Percentiles rank a stretch among this genome's conserved stretches.
These are phyloP conservation scores for Paraleonurus japonicus DNA, from an alignment of 257 asterid species.

Conservation along the genomic window DNA sequence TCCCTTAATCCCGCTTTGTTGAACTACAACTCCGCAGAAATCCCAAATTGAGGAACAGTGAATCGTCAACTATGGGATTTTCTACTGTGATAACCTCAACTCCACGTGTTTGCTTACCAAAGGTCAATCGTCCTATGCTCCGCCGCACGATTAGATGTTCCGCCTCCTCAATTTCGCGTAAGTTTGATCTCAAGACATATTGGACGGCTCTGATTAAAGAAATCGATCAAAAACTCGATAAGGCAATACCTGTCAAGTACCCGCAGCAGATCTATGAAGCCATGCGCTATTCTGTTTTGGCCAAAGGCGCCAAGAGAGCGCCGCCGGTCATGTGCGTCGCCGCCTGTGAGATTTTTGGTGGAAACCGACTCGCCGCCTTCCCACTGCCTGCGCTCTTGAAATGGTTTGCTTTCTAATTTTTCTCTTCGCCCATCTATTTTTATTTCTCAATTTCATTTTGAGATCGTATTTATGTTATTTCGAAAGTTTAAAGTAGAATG, in stretches of 20 bases:
- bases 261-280: conserved; percentile 94
- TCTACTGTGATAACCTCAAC: conserved; percentile 27
- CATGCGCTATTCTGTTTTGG: conserved; percentile 89
- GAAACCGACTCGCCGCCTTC: conserved; percentile 77
- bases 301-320: conserved; percentile 88
- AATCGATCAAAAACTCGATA: conserved; percentile 80
- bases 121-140: conserved; percentile 30
- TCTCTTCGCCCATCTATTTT: background rate
- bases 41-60: background rate
- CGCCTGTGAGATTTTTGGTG: conserved; percentile 91
- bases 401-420: conserved; percentile 46
- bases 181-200: conserved; percentile 77
- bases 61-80: conserved; percentile 29
- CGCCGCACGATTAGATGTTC: conserved; percentile 51
- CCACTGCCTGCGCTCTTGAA: conserved; percentile 98
- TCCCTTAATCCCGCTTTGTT: background rate
- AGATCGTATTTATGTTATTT: no score
- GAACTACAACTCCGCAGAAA: background rate
- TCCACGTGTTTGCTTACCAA: conserved; percentile 32
- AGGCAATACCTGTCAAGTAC: conserved; percentile 75
- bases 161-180: conserved; percentile 34
- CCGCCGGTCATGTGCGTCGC: conserved; percentile 97
- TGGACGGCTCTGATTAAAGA: conserved; percentile 77
- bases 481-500: background rate
- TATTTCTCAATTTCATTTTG: background rate